Conservation (phyloP, 1,139 yeast genomes). For the Suhomyces yuchorum region DNA sequence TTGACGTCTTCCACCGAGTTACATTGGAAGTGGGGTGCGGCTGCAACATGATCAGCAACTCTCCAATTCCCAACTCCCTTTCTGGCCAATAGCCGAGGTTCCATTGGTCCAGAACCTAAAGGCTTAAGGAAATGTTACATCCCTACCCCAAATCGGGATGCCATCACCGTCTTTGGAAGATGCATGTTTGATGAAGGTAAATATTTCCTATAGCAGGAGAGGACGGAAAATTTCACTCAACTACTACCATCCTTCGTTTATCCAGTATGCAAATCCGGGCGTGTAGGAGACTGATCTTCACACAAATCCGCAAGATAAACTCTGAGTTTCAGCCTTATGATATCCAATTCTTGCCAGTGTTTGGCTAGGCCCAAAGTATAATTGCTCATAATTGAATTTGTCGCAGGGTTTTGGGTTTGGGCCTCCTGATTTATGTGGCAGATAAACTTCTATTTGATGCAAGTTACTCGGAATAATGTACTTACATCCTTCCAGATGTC, state of each 20-base stretch:
- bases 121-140: too few relatives aligned
- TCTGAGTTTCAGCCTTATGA: constrained; percentile 2
- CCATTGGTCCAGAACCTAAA: too few relatives aligned
- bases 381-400: background rate
- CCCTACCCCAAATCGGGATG: too few relatives aligned
- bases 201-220: background rate
- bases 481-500: background rate
- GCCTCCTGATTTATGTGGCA: background rate
- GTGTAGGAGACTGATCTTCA: background rate
- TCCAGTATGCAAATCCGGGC: background rate
- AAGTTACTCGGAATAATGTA: background rate
- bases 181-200: background rate
- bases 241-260: background rate
- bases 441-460: background rate
- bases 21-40: too few relatives aligned
- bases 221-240: background rate
- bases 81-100: too few relatives aligned
- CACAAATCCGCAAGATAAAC: constrained; percentile 1
- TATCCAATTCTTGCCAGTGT: background rate
- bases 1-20: too few relatives aligned
- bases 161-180: background rate
- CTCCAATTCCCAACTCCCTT: too few relatives aligned
- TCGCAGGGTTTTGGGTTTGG: background rate
- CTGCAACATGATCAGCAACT: too few relatives aligned
- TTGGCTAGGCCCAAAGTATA: constrained; percentile 1